A percentile compares a stretch with the other conserved stretches of the same genome.
phyloP scores from a whole-genome alignment of 257 asterid species.

The Mitragyna speciosa region DNA sequence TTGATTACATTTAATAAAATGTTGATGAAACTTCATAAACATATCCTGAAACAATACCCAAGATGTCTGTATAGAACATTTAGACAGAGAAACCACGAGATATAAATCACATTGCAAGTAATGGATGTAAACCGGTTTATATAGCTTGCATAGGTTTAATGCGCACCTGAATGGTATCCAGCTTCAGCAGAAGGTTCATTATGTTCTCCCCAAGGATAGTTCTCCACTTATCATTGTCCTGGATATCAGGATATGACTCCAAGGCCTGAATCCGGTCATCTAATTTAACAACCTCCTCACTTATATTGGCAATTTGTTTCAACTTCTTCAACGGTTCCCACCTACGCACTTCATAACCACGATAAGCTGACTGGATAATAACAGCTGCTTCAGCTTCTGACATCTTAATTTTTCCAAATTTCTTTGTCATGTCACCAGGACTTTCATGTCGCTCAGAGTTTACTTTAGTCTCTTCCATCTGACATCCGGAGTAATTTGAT shows the following conservation, averaged over 20 bases:
- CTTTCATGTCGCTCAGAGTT: conserved; percentile 6
- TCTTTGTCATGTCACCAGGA: conserved; percentile 17
- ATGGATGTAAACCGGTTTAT: neutral
- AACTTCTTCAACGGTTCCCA: conserved; percentile 66
- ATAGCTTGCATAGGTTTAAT: neutral
- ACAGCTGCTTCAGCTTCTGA: conserved; percentile 65
- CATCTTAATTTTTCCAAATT: conserved; percentile 13
- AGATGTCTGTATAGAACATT: neutral
- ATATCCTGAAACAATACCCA: neutral
- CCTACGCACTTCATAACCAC: conserved; percentile 61
- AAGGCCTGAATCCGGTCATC: conserved; percentile 39
- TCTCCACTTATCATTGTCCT: conserved; percentile 35
- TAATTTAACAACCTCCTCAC: conserved; percentile 40
- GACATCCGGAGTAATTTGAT: conserved; percentile 25
- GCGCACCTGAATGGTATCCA: conserved; percentile 66
- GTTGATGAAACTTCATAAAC: neutral
- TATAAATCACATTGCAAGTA: neutral
- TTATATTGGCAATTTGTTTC: conserved; percentile 52
- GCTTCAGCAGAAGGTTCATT: conserved; percentile 62
- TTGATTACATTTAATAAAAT: too few species aligned
- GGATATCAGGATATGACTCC: conserved; percentile 37
- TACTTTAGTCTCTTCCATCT: conserved; percentile 23
- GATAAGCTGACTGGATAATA: conserved; percentile 64
- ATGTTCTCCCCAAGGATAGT: conserved; percentile 43
- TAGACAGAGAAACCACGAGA: neutral